Evolutionary conservation across 2,329 filamentous ascomycete species (phyloP), one percentile per base, ranked within the genome.

Genomic region (Colletotrichum euphorbiae): DNA sequence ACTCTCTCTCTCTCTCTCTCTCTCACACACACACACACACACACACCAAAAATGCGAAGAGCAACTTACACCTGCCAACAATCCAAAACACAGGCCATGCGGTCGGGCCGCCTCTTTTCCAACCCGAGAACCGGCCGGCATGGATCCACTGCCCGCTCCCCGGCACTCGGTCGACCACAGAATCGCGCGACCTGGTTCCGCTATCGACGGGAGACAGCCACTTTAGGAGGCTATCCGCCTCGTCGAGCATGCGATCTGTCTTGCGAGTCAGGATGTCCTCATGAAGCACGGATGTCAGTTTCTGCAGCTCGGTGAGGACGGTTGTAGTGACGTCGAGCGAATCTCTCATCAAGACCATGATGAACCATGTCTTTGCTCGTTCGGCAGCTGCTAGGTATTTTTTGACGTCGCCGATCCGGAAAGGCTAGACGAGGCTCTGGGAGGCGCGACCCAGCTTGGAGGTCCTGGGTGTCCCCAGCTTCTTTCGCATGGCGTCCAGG

Each of bases 341-440:
- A 57, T 75, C 70, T 42, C 64, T 67, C 42, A 74, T 67, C 12
- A 75, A 62, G 1, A 72, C 63, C 72, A 75, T 73, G 43, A 75
- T 70, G 50, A 74, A 74, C 73, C 73, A 74, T 2, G 71, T 71
- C 61, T 75, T 74, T 46, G 72, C 67, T 19, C 72, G 61, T 42
- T 75, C 73, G 3, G 73, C 45, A 11, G 70, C 71, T 17, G 56
- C 58, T 28, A 75, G 54, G 17, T 72, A 71, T 17, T 72, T 72
- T 38, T 71, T 58, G 4, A 74, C 51, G 28, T 74, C 70, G 1
- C 48, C 69, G 12, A 61, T 61, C 38, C 66, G 66, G 28, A 73
- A 72, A 6, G 73, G 72, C 73, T 73, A 74, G n/a, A 69, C 52
- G 1, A 71, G 55, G 17, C 33, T 51, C 38, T 67, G 64, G 7